A percentile compares a stretch with the other conserved stretches of the same genome.
These are phyloP conservation scores for Pseudomonodictys pantanalensis DNA, from an alignment of 495 filamentous ascomycete genomes.

Conservation along the genomic window DNA sequence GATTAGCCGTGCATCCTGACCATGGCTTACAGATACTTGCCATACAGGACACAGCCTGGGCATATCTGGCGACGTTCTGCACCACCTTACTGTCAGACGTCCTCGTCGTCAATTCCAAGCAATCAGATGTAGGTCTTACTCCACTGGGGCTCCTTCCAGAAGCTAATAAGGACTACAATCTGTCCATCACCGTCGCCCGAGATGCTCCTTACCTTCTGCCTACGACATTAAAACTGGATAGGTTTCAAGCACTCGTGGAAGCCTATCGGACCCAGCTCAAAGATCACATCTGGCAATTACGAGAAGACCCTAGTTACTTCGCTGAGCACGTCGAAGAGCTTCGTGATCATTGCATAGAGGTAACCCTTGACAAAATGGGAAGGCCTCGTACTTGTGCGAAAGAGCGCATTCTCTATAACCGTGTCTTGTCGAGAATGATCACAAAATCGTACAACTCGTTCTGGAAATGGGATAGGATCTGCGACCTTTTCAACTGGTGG, in stretches of 20 bases:
- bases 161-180: conserved; percentile 20
- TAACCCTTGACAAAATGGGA: conserved; percentile 37
- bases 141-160: conserved; percentile 34
- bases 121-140: too few relatives aligned
- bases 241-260: conserved; percentile 42
- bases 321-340: conserved; percentile 34
- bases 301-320: conserved; percentile 56
- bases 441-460: too few relatives aligned
- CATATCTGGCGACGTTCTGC: too few relatives aligned
- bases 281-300: conserved; percentile 51
- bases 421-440: too few relatives aligned
- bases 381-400: background rate
- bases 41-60: too few relatives aligned
- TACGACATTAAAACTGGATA: conserved; percentile 41
- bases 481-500: too few relatives aligned
- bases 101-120: too few relatives aligned
- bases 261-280: conserved; percentile 41
- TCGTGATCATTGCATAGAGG: conserved; percentile 45
- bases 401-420: too few relatives aligned
- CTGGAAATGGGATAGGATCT: too few relatives aligned
- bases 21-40: too few relatives aligned
- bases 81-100: too few relatives aligned
- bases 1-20: too few relatives aligned
- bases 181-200: conserved; percentile 34
- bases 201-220: conserved; percentile 51